Evolutionary conservation across 1,139 yeast species (phyloP).

Genomic region (Geotrichum candidum): DNA sequence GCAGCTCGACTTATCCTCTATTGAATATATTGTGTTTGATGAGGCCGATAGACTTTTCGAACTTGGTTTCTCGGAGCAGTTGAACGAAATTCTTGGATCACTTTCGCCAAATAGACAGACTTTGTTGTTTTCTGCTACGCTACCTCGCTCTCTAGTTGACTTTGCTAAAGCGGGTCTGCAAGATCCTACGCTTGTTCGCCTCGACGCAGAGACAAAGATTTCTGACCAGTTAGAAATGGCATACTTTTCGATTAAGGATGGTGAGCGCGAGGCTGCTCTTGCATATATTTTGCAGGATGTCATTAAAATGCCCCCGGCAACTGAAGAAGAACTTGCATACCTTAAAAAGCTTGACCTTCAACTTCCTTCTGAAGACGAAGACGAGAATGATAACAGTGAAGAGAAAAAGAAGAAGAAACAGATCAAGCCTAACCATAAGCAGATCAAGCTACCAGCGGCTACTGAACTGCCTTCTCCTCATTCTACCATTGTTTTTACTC

Average conservation of each 20-base stretch:
- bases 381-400: constrained; percentile 43
- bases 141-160: constrained; percentile 87
- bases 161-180: constrained; percentile 94
- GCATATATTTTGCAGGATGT: constrained; percentile 71
- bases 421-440: constrained; percentile 43
- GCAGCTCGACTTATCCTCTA: constrained; percentile 73
- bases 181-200: constrained; percentile 84
- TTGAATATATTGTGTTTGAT: constrained; percentile 90
- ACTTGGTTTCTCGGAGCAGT: constrained; percentile 93
- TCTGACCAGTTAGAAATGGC: constrained; percentile 90
- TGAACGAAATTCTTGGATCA: constrained; percentile 80
- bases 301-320: constrained; percentile 77
- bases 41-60: constrained; percentile 98
- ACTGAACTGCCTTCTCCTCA: constrained; percentile 74
- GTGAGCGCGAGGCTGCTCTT: constrained; percentile 87
- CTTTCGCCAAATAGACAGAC: constrained; percentile 83
- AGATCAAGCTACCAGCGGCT: constrained; percentile 58
- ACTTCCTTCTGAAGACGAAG: constrained; percentile 32
- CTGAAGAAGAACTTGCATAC: constrained; percentile 40
- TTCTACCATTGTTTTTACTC: constrained; percentile 90
- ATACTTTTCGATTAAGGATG: constrained; percentile 69
- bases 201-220: constrained; percentile 86
- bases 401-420: constrained; percentile 36
- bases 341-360: constrained; percentile 41
- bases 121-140: constrained; percentile 85